Base-by-base conservation (phyloP, 2,329 filamentous ascomycete genomes). In the Lomentospora prolificans region DNA sequence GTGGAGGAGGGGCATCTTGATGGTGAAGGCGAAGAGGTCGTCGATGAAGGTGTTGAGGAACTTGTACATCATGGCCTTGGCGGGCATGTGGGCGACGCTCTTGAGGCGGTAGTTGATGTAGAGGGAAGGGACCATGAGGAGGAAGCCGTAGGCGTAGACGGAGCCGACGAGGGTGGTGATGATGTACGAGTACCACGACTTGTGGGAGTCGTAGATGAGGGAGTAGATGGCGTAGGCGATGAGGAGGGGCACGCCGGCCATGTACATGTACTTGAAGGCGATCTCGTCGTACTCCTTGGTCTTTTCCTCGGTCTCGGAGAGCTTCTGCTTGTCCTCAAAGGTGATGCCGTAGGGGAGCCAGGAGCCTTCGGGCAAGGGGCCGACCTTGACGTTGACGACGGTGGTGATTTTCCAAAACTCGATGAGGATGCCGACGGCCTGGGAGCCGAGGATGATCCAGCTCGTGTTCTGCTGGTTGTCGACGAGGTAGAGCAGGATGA, bases 71-170 rank as follows among this genome's bases (percentile, higher is more conserved):
- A 99, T 94, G 51, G 94, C 90, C 74, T 90, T 92, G 62, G 80
- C 89, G 1, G 94, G 91, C 92, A 99, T 96, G 73, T 99, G 94
- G 9, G 94, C 94, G 31, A 97, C 89, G 62, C 85, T 87, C 79
- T 92, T 96, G 62, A 99, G 82, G 10, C 92, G 86, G 77, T 99
- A 99, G 79, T 99, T 99, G 82, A 99, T 99, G 76, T 97, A 99
- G 31, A 99, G 78, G 58, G 85, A 87, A 12, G 94, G 94, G 7
- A 99, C 87, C 94, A 99, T 99, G 90, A 99, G 96, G 59, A 99
- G 75, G 79, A 99, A 99, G 3, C 94, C 94, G 68, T 99, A 99
- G 0, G 94, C 91, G 69, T 99, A 99, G 53, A 99, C 94, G 46
- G 87, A 92, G 9, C 91, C 94, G 22, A 99, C 94, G 8, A 99